A percentile compares a stretch with the other conserved stretches of the same genome.
phyloP scores from a whole-genome alignment of 2,329 filamentous ascomycete species.

The Colletotrichum lupini region DNA sequence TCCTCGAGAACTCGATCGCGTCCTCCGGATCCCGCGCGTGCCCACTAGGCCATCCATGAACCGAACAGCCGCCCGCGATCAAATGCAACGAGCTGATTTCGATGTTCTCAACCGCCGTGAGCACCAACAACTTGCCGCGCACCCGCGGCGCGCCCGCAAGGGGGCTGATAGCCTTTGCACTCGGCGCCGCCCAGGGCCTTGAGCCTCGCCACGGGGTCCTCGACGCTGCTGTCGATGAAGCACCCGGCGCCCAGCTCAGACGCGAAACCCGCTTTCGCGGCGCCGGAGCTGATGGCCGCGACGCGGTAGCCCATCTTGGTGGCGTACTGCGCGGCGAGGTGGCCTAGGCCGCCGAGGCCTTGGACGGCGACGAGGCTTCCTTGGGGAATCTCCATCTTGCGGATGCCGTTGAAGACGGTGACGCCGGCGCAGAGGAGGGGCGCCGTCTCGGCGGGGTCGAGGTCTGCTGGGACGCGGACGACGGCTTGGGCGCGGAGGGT shows the following conservation, averaged over 20 bases:
- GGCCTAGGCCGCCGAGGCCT: conserved; percentile 73
- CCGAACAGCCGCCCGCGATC: too few relatives aligned
- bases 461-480: conserved; percentile 62
- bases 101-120: too few relatives aligned
- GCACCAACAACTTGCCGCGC: too few relatives aligned
- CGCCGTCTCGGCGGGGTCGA: conserved; percentile 59
- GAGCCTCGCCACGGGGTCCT: conserved; percentile 60
- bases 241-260: not conserved
- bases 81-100: too few relatives aligned
- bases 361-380: conserved; percentile 57
- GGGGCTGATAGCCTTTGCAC: too few relatives aligned
- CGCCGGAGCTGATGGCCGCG: conserved; percentile 67
- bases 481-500: conserved; percentile 69
- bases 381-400: conserved; percentile 56
- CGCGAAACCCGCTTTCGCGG: conserved; percentile 75
- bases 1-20: too few relatives aligned
- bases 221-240: conserved; percentile 55
- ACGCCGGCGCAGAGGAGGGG: conserved; percentile 63
- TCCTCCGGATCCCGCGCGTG: too few relatives aligned
- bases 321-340: conserved; percentile 74
- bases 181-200: conserved; percentile 67
- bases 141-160: too few relatives aligned
- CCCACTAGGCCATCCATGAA: too few relatives aligned
- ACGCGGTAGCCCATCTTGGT: conserved; percentile 72
- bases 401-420: conserved; percentile 59